Evolutionary conservation across 2,329 filamentous ascomycete genomes (phyloP).

Genomic region (Trichoderma afroharzianum): DNA sequence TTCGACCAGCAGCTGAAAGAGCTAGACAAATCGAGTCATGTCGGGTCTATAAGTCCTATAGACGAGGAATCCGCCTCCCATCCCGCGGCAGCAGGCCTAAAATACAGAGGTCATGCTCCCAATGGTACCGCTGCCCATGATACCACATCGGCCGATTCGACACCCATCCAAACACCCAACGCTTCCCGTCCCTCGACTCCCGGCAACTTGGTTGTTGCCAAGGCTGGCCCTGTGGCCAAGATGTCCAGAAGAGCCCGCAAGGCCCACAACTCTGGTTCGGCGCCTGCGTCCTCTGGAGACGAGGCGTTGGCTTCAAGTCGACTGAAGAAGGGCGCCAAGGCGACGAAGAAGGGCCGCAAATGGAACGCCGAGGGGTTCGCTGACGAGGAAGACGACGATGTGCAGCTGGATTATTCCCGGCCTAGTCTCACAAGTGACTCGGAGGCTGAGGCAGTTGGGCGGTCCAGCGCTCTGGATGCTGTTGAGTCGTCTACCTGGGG

Average conservation of each 20-base stretch:
- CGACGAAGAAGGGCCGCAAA: conserved; percentile 85
- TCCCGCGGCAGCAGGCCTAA: conserved; percentile 36
- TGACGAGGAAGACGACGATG: conserved; percentile 70
- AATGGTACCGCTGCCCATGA: conserved; percentile 31
- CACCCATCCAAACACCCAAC: conserved; percentile 67
- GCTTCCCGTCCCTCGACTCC: conserved; percentile 79
- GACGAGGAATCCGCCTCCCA: conserved; percentile 34
- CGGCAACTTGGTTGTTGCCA: conserved; percentile 63
- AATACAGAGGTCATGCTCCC: conserved; percentile 37
- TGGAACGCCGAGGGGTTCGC: conserved; percentile 90
- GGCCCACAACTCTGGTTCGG: conserved; percentile 61
- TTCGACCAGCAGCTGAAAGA: conserved; percentile 91
- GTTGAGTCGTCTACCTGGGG: conserved; percentile 83
- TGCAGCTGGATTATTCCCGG: conserved; percentile 85
- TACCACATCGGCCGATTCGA: conserved; percentile 60
- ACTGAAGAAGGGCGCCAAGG: conserved; percentile 50
- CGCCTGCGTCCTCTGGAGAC: conserved; percentile 76
- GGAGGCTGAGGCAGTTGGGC: conserved; percentile 46
- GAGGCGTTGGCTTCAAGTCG: conserved; percentile 59
- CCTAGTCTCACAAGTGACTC: conserved; percentile 52
- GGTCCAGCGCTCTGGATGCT: conserved; percentile 62
- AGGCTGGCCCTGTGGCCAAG: conserved; percentile 70
- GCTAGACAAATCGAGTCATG: conserved; percentile 57
- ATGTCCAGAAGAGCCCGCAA: conserved; percentile 77
- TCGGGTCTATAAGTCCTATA: conserved; percentile 10